These are phyloP conservation scores for Ichthyophthirius multifiliis DNA, from an alignment of 169 alveolate genomes.

Conservation along the genomic window DNA sequence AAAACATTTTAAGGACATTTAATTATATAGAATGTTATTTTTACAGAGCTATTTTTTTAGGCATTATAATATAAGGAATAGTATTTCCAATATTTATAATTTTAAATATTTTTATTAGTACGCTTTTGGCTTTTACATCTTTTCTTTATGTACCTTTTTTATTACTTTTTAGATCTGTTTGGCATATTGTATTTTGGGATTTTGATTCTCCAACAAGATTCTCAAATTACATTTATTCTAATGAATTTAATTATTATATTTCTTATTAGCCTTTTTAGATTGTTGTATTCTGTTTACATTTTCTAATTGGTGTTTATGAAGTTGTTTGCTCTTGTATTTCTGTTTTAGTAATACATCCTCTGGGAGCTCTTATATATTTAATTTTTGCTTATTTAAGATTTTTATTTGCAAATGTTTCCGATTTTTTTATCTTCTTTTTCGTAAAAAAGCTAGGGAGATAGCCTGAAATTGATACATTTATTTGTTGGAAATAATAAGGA, in stretches of 20 bases:
- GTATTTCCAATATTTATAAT: background rate
- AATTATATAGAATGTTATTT: background rate
- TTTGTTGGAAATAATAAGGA: background rate
- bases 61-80: background rate
- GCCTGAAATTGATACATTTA: background rate
- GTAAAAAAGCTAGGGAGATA: background rate
- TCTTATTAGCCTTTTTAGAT: background rate
- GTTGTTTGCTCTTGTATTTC: background rate
- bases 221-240: background rate
- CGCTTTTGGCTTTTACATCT: background rate
- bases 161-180: background rate
- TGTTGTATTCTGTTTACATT: background rate
- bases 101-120: background rate
- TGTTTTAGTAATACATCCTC: background rate
- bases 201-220: background rate
- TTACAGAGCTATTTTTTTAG: background rate
- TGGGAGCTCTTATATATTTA: background rate
- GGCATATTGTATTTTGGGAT: background rate
- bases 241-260: background rate
- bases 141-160: background rate
- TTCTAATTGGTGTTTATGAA: background rate
- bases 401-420: background rate
- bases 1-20: background rate
- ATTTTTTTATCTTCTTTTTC: background rate
- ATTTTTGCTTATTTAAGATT: background rate